phyloP scores from a whole-genome alignment of 2,329 filamentous ascomycete species.

The Ascochyta viciae-villosae region DNA sequence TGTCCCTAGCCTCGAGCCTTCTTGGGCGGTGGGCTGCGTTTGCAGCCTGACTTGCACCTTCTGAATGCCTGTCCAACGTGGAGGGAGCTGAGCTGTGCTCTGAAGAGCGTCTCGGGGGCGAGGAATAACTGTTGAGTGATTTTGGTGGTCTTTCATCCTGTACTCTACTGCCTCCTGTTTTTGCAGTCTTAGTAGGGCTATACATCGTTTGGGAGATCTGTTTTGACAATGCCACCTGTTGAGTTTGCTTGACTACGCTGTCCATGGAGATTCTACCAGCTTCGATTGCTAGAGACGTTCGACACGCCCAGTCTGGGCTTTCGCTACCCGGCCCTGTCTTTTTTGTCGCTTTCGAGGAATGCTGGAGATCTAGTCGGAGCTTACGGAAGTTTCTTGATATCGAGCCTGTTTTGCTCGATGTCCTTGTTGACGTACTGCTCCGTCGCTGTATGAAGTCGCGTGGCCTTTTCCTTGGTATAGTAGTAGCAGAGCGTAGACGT shows the following conservation, averaged over 20 bases:
- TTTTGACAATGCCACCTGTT: neutral
- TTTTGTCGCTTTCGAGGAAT: neutral
- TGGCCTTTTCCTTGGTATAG: neutral
- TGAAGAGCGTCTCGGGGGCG: neutral
- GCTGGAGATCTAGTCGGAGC: neutral
- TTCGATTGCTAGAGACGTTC: slow-evolving; percentile 4
- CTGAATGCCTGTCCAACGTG: neutral
- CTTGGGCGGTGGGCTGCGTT: neutral
- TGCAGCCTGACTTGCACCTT: neutral
- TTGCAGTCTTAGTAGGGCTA: neutral
- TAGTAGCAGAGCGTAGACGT: neutral
- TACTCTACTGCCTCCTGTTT: neutral
- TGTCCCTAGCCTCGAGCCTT: neutral
- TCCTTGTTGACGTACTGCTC: neutral
- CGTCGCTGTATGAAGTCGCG: neutral
- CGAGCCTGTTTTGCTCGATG: neutral
- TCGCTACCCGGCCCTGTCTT: neutral
- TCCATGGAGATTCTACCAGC: slow-evolving; percentile 4
- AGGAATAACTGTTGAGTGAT: neutral
- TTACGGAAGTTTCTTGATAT: neutral
- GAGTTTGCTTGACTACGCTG: neutral
- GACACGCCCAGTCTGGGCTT: slow-evolving; percentile 11
- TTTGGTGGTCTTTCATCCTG: neutral
- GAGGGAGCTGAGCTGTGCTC: neutral
- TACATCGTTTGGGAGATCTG: neutral